Evolutionary conservation across 176 grass and related monocot species (phyloP), one percentile per base, ranked within the genome.

Genomic region (Tuctoria greenei): DNA sequence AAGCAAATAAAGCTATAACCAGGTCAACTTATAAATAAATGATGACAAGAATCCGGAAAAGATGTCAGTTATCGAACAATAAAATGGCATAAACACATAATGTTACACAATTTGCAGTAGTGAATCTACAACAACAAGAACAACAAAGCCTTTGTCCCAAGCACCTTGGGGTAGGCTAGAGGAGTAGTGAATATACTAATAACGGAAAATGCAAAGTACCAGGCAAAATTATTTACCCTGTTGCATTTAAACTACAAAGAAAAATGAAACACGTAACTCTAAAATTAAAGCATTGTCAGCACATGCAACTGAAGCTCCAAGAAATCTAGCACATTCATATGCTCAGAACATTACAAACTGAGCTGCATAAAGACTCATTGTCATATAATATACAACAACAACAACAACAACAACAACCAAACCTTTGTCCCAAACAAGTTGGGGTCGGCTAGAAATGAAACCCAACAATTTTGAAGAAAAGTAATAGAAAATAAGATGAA

Each of bases 191-290:
- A n/a, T n/a, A n/a, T 18, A 0, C 16, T 72, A 50, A 21, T 31
- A 35, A 61, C 16, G 10, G 56, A 45, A 74, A 38, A 61, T 68
- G 71, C 13, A 62, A n/a, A 56, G 6, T 21, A 45, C 0, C 55
- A 45, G 11, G 3, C 1, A 37, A 65, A 57, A 59, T 28, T 45
- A 54, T 49, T 58, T 59, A 14, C 31, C 12, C 9, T 24, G 66
- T 45, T 77, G 73, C 66, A 58, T 28, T 20, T 6, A 77, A 81
- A 86, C 12, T 77, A 16, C 38, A 76, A 76, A 86, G 0, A 27
- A 1, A 39, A 15, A 0, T n/a, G 18, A 14, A 45, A 20, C 16
- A 54, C 16, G 58, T 16, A 67, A 58, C 16, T 27, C 10, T 38
- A 54, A 45, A 13, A 75, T 31, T 44, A 15, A 21, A 8, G 14